Percentiles rank a stretch among this genome's conserved stretches.
Conservation (phyloP, 495 filamentous ascomycete genomes). For the Neurospora sp. region DNA sequence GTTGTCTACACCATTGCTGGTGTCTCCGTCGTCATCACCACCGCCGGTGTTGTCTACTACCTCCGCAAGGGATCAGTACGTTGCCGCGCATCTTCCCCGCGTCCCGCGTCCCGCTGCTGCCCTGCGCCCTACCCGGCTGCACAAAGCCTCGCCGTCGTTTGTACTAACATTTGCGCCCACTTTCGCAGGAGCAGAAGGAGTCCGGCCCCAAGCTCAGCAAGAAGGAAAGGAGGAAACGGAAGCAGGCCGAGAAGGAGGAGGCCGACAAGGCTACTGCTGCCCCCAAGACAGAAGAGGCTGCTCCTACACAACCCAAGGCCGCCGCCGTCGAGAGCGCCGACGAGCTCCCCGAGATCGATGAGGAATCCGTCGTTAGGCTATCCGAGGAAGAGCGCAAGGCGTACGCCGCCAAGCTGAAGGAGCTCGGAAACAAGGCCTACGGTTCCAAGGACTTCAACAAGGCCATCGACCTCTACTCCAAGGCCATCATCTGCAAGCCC, state of each 20-base stretch:
- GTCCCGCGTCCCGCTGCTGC: background rate
- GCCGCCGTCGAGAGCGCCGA: slow-evolving; percentile 57
- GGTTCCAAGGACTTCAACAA: slow-evolving; percentile 80
- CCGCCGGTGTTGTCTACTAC: slow-evolving; percentile 88
- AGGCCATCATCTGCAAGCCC: slow-evolving; percentile 92
- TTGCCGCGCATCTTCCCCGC: background rate
- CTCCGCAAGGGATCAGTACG: slow-evolving; percentile 43
- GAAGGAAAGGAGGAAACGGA: slow-evolving; percentile 56
- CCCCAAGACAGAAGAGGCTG: slow-evolving; percentile 4
- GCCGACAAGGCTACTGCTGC: slow-evolving; percentile 26
- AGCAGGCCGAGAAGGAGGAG: slow-evolving; percentile 57
- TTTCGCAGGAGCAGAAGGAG: slow-evolving; percentile 18
- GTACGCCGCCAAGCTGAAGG: slow-evolving; percentile 83
- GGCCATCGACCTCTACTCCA: slow-evolving; percentile 88
- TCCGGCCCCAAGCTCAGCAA: slow-evolving; percentile 34
- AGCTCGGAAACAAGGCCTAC: slow-evolving; percentile 93
- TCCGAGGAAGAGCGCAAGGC: slow-evolving; percentile 69
- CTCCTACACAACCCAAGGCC: slow-evolving; percentile 27
- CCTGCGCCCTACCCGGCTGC: background rate
- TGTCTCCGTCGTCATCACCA: slow-evolving; percentile 80
- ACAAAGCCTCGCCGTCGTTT: background rate
- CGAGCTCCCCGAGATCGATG: slow-evolving; percentile 77
- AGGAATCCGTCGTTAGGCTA: slow-evolving; percentile 58
- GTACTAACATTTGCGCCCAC: background rate
- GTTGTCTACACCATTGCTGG: slow-evolving; percentile 93